Percentiles rank a stretch among this genome's conserved stretches.
Evolutionary conservation across 768 basidiomycete genomes (phyloP).

Genomic region (Tulasnella sp.): DNA sequence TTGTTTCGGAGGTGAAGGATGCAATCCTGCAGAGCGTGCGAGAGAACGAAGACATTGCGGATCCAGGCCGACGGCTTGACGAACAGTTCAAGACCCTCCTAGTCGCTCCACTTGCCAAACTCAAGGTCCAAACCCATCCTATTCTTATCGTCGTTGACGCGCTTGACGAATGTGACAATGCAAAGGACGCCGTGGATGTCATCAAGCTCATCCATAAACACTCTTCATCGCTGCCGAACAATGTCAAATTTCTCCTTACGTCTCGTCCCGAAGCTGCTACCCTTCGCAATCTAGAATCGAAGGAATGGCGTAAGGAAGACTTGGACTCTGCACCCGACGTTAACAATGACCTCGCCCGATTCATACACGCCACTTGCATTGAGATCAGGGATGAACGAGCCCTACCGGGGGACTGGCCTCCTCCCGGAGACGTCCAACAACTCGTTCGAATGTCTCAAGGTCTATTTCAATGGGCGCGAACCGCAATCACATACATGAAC

Average conservation of each 20-base stretch:
- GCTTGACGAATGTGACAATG: neutral
- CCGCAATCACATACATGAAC: neutral
- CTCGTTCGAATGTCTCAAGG: neutral
- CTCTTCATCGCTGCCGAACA: neutral
- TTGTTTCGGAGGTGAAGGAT: neutral
- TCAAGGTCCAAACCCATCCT: neutral
- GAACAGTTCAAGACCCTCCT: neutral
- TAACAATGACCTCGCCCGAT: neutral
- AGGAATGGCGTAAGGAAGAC: neutral
- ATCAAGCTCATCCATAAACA: neutral
- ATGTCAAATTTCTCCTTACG: neutral
- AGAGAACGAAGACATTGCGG: neutral
- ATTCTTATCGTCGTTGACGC: neutral
- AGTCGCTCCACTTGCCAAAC: neutral
- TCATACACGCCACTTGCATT: neutral
- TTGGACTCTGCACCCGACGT: neutral
- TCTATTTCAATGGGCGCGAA: neutral
- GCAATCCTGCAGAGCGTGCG: neutral
- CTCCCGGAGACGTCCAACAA: neutral
- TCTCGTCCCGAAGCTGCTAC: neutral
- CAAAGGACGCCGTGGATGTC: neutral
- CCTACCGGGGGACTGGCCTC: neutral
- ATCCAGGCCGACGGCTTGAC: neutral
- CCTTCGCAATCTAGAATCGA: neutral
- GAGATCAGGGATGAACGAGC: neutral